Evolutionary conservation across 2,329 filamentous ascomycete genomes (phyloP), one percentile per base, ranked within the genome.

Genomic region (Cytospora piceicola): DNA sequence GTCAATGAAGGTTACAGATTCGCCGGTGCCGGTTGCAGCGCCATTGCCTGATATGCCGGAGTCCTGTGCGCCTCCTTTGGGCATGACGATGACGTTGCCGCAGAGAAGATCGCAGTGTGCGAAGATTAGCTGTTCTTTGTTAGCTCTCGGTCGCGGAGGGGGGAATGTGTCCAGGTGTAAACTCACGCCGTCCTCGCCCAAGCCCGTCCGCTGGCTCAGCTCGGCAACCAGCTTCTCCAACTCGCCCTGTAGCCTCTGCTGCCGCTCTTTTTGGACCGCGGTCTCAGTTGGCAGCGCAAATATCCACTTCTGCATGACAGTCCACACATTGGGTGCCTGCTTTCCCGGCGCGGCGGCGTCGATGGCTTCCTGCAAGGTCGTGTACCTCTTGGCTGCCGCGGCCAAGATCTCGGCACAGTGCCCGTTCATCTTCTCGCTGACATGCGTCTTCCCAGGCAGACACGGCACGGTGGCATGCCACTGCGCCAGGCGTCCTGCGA

Each of bases 301-400:
- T 65, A 97, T 93, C 95, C 95, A 99, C 79, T 94, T 96, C 76
- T 96, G 93, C 85, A 97, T 91, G 39, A 96, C 93, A 8, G 92
- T 93, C 95, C 95, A 99, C 64, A 96, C 81, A 76, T 96, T 97
- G 22, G 93, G 92, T n/a, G 87, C 83, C 6, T 89, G 88, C 74
- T 90, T 92, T 67, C 87, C 87, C 55, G 87, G 87, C 27, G 87
- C 87, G 54, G 85, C 80, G 67, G 78, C 77, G 68, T 82, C 78
- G 66, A 85, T 82, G 57, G 77, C 76, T 60, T 77, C 73, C 72
- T 82, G 77, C 58, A 78, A 70, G n/a, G 71, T 74, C 27, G 75
- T 73, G 57, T 75, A 74, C 51, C 72, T 73, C 73, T 67, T 77
- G 71, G 67, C 74, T 65, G 67, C 72, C 64, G 69, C 74, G 57